phyloP scores from a whole-genome alignment of 805 yeast species.

The Teunomyces panamensis region DNA sequence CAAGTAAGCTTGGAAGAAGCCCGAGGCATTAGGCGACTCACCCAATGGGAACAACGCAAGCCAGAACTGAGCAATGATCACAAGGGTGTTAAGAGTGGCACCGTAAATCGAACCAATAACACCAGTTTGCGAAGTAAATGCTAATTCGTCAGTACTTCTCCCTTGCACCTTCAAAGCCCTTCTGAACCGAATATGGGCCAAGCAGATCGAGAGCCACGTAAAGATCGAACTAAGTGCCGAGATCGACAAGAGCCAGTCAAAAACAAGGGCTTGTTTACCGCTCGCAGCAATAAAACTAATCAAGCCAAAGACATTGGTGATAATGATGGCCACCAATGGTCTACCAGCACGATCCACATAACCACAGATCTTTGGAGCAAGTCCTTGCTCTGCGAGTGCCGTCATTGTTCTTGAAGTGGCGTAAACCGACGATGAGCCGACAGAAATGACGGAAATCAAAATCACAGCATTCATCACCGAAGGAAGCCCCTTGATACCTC shows the following conservation, averaged over 20 bases:
- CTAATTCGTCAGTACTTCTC: constrained; percentile 21
- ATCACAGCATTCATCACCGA: constrained; percentile 67
- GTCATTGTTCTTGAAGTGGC: constrained; percentile 66
- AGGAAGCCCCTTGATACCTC: constrained; percentile 64
- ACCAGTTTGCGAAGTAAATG: constrained; percentile 23
- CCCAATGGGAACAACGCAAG: constrained; percentile 26
- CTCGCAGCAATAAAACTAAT: constrained; percentile 57
- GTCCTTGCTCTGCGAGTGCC: constrained; percentile 61
- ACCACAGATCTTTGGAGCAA: constrained; percentile 55
- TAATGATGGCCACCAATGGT: constrained; percentile 56
- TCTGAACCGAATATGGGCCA: constrained; percentile 26
- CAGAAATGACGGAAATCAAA: constrained; percentile 63
- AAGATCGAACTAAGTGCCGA: constrained; percentile 25
- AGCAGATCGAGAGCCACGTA: constrained; percentile 28
- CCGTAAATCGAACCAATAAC: constrained; percentile 24
- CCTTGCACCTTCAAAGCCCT: constrained; percentile 20
- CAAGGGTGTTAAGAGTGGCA: constrained; percentile 18
- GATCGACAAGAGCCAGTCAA: constrained; percentile 26
- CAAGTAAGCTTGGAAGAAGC: constrained; percentile 22
- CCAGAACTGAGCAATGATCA: constrained; percentile 27
- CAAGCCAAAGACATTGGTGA: constrained; percentile 54
- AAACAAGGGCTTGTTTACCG: constrained; percentile 18
- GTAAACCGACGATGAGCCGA: constrained; percentile 70
- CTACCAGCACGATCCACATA: constrained; percentile 68
- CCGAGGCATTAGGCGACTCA: constrained; percentile 18